Evolutionary conservation across 2,329 filamentous ascomycete species (phyloP).

Genomic region (Gaeumannomyces sp.): DNA sequence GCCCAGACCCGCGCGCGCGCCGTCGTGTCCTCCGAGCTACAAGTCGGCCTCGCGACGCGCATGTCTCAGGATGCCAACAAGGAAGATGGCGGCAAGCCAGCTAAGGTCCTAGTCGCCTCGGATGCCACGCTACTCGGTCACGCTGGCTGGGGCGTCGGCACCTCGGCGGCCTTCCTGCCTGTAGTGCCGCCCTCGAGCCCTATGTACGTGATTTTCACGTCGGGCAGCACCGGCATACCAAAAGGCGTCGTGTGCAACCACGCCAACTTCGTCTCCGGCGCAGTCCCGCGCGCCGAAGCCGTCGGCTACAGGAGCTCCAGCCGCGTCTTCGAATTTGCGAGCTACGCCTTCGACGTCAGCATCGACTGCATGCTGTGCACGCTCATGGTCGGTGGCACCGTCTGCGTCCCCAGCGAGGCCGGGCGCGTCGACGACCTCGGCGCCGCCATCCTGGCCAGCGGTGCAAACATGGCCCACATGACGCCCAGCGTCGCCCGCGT

Average conservation of each 20-base stretch:
- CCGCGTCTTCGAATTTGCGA: slow-evolving; percentile 34
- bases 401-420: slow-evolving; percentile 32
- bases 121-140: slow-evolving; percentile 1
- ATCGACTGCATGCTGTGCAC: slow-evolving; percentile 31
- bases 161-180: background rate
- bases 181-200: slow-evolving; percentile 6
- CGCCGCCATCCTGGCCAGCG: slow-evolving; percentile 17
- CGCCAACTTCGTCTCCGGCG: slow-evolving; percentile 26
- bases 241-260: slow-evolving; percentile 35
- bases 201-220: slow-evolving; percentile 37
- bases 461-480: slow-evolving; percentile 17
- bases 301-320: slow-evolving; percentile 8
- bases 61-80: slow-evolving; percentile 20
- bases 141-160: slow-evolving; percentile 8
- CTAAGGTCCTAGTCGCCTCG: slow-evolving; percentile 5
- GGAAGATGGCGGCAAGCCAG: background rate
- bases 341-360: slow-evolving; percentile 36
- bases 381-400: slow-evolving; percentile 29
- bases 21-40: slow-evolving; percentile 14
- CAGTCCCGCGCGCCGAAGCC: slow-evolving; percentile 23
- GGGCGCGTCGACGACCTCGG: slow-evolving; percentile 29
- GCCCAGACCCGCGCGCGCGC: slow-evolving; percentile 17
- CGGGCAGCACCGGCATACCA: slow-evolving; percentile 35
- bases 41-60: slow-evolving; percentile 13
- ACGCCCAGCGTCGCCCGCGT: slow-evolving; percentile 18